These are phyloP conservation scores for Albugo candida DNA, from an alignment of 352 stramenopile species.

Conservation along the genomic window DNA sequence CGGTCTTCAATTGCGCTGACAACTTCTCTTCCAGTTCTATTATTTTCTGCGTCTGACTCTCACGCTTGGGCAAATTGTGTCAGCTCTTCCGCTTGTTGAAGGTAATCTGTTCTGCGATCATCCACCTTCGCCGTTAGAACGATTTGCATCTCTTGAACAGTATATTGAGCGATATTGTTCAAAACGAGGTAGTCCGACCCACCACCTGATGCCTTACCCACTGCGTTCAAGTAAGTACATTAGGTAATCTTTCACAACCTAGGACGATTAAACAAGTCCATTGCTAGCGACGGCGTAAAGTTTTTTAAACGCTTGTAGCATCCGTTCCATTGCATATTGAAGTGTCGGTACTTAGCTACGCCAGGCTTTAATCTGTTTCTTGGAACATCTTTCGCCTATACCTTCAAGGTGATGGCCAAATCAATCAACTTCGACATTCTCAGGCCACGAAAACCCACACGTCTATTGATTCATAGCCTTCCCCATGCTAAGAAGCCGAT, in stretches of 20 bases:
- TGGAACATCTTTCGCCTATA: no score
- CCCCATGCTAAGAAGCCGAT: neutral
- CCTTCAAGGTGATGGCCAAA: neutral
- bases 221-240: neutral
- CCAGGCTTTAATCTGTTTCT: constrained; percentile 1
- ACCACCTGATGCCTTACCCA: no score
- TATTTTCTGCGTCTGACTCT: neutral
- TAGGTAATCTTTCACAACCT: constrained; percentile 4
- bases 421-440: neutral
- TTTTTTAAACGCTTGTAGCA: constrained; percentile 5
- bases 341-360: constrained; percentile 1
- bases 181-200: neutral
- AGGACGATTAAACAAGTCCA: constrained; percentile 3
- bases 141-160: neutral
- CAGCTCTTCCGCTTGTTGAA: constrained; percentile 5
- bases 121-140: neutral
- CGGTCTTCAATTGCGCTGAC: neutral
- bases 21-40: neutral
- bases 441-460: neutral
- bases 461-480: neutral
- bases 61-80: constrained; percentile 1
- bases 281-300: constrained; percentile 5
- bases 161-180: neutral
- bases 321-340: constrained; percentile 6
- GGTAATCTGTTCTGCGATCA: neutral